These are phyloP conservation scores for Lachnellula hyalina DNA, from an alignment of 2,329 filamentous ascomycete genomes.

Conservation along the genomic window DNA sequence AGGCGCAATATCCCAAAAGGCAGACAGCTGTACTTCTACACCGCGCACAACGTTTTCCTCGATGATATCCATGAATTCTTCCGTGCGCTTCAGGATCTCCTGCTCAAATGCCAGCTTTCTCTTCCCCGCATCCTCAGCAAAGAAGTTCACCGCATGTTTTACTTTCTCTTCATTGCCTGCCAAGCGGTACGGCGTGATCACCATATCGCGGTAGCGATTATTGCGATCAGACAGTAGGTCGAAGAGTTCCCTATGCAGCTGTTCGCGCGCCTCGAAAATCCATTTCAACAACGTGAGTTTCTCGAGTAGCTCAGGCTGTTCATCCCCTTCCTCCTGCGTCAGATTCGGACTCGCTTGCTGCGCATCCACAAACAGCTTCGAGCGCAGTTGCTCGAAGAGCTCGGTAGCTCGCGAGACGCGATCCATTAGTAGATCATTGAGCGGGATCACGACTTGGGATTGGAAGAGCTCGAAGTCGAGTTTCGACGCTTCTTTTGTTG, in stretches of 20 bases:
- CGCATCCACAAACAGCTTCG: slow-evolving; percentile 67
- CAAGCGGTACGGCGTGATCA: slow-evolving; percentile 72
- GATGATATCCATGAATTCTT: slow-evolving; percentile 72
- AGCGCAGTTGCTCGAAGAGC: slow-evolving; percentile 71
- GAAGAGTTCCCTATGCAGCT: slow-evolving; percentile 77
- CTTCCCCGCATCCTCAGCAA: slow-evolving; percentile 69
- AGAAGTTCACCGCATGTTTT: slow-evolving; percentile 74
- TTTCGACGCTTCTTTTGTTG: slow-evolving; percentile 68
- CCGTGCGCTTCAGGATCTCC: slow-evolving; percentile 66
- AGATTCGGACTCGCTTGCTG: slow-evolving; percentile 64
- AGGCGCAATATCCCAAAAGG: slow-evolving; percentile 97
- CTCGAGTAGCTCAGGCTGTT: slow-evolving; percentile 88
- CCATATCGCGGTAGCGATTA: slow-evolving; percentile 77
- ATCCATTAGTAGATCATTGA: slow-evolving; percentile 73
- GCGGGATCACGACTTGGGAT: slow-evolving; percentile 71
- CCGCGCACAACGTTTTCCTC: slow-evolving; percentile 82
- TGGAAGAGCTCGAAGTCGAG: slow-evolving; percentile 82
- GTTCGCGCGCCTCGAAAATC: slow-evolving; percentile 93
- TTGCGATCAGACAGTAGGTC: slow-evolving; percentile 82
- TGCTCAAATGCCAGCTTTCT: slow-evolving; percentile 66
- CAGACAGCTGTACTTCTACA: slow-evolving; percentile 84
- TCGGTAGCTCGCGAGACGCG: slow-evolving; percentile 69
- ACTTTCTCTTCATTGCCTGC: slow-evolving; percentile 76
- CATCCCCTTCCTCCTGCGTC: slow-evolving; percentile 91
- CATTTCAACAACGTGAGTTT: slow-evolving; percentile 93